These are phyloP conservation scores for Talaromyces liani DNA, from an alignment of 495 filamentous ascomycete genomes.

Conservation along the genomic window DNA sequence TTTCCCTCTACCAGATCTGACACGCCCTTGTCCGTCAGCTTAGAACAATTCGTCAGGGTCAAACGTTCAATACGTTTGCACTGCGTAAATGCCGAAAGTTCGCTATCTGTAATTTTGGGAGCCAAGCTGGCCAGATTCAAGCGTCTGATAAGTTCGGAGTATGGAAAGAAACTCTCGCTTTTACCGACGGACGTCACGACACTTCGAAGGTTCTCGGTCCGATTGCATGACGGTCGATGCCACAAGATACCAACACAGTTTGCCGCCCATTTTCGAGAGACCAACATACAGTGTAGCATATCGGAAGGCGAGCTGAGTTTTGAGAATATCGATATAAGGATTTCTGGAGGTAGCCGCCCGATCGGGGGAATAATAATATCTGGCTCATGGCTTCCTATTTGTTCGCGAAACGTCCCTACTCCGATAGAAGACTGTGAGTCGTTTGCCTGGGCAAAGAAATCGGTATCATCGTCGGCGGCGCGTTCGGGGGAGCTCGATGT, in stretches of 20 bases:
- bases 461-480: conserved; percentile 81
- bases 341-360: conserved; percentile 80
- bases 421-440: conserved; percentile 88
- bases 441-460: conserved; percentile 80
- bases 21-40: conserved; percentile 76
- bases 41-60: conserved; percentile 84
- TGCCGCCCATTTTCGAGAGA: conserved; percentile 84
- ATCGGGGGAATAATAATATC: conserved; percentile 60
- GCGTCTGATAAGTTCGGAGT: conserved; percentile 79
- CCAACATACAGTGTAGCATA: conserved; percentile 81
- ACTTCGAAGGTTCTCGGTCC: conserved; percentile 67
- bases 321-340: conserved; percentile 86
- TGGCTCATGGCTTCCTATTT: conserved; percentile 49
- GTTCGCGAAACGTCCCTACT: conserved; percentile 66
- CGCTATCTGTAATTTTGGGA: conserved; percentile 78
- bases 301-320: conserved; percentile 70
- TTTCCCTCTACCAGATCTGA: conserved; percentile 74
- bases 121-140: conserved; percentile 80
- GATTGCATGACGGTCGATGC: conserved; percentile 87
- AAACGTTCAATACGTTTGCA: conserved; percentile 92
- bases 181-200: conserved; percentile 71
- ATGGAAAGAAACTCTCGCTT: conserved; percentile 67
- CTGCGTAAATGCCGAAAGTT: conserved; percentile 66
- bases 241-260: conserved; percentile 91
- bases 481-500: conserved; percentile 80